Percentiles rank a stretch among this genome's conserved stretches.
Evolutionary conservation across 139 green algal genomes (phyloP).

Genomic region (Chlamydomonas asymmetrica): DNA sequence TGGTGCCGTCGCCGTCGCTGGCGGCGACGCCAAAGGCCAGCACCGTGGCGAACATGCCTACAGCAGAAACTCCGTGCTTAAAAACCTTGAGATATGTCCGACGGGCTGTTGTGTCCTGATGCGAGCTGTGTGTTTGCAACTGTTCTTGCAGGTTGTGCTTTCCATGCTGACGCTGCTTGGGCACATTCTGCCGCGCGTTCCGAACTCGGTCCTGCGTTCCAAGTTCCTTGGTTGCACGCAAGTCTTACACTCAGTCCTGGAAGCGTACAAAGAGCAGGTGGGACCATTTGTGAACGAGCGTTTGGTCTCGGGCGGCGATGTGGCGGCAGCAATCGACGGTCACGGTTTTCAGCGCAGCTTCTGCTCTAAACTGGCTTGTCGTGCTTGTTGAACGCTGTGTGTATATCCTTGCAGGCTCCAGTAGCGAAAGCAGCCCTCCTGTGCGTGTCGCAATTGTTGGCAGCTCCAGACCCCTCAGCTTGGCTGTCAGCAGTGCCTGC

Average conservation of each 20-base stretch:
- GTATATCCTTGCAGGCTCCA: constrained; percentile 43
- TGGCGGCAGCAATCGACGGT: too few species aligned
- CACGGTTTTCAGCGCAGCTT: too few species aligned
- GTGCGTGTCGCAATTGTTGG: constrained; percentile 63
- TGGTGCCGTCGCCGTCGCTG: background rate
- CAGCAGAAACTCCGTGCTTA: too few species aligned
- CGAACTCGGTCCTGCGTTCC: constrained; percentile 56
- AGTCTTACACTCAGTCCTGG: constrained; percentile 50
- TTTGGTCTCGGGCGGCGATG: too few species aligned
- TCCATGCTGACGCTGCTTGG: constrained; percentile 71
- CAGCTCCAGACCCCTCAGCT: constrained; percentile 48
- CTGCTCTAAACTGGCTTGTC: too few species aligned
- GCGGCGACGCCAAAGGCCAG: too few species aligned
- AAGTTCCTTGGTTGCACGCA: constrained; percentile 49
- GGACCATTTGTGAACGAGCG: too few species aligned
- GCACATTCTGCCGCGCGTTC: constrained; percentile 57
- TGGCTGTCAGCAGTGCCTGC: constrained; percentile 42
- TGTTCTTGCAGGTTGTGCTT: constrained; percentile 47
- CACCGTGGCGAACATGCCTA: too few species aligned
- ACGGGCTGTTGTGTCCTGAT: background rate
- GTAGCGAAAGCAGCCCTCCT: constrained; percentile 54
- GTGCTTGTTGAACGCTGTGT: too few species aligned
- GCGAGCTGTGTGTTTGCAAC: background rate
- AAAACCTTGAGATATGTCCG: too few species aligned
- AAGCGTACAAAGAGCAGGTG: constrained; percentile 44